Conservation (phyloP, 305 asterid species). For the Petunia hybrid region DNA sequence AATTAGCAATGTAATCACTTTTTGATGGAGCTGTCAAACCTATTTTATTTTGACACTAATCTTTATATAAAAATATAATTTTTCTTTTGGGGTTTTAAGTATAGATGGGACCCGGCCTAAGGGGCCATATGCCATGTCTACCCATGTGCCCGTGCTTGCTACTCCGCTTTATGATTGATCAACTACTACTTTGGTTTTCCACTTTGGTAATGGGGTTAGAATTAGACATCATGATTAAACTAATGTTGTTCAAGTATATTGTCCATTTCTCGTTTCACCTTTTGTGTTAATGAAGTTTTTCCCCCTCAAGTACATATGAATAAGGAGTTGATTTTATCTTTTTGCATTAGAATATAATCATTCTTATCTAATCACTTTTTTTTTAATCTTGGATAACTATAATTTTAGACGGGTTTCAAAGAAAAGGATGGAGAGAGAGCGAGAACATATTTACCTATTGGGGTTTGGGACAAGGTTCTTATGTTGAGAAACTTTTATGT, state of each 20-base stretch:
- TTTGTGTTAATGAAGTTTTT: slow-evolving; percentile 18
- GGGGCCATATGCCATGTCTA: slow-evolving; percentile 29
- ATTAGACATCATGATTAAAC: slow-evolving; percentile 23
- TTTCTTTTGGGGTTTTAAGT: neutral
- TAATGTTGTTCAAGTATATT: neutral
- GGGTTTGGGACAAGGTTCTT: neutral
- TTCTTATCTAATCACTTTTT: neutral
- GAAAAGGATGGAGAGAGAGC: neutral
- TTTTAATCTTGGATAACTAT: neutral
- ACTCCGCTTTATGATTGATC: slow-evolving; percentile 25
- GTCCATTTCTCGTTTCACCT: neutral
- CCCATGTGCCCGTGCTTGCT: slow-evolving; percentile 29
- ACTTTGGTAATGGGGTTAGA: slow-evolving; percentile 28
- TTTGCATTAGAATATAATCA: neutral
- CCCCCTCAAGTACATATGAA: slow-evolving; percentile 3
- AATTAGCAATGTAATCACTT: slow-evolving; percentile 25
- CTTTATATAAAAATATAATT: neutral
- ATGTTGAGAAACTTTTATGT: neutral
- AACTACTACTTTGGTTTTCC: slow-evolving; percentile 28
- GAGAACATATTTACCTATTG: neutral
- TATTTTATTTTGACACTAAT: slow-evolving; percentile 17
- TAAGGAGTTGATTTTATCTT: neutral
- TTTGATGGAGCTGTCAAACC: slow-evolving; percentile 29
- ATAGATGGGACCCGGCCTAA: slow-evolving; percentile 1
- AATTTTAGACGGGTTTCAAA: neutral